These are phyloP conservation scores for Phaeosphaeriaceae sp. DNA, from an alignment of 2,329 filamentous ascomycete genomes.

Conservation along the genomic window DNA sequence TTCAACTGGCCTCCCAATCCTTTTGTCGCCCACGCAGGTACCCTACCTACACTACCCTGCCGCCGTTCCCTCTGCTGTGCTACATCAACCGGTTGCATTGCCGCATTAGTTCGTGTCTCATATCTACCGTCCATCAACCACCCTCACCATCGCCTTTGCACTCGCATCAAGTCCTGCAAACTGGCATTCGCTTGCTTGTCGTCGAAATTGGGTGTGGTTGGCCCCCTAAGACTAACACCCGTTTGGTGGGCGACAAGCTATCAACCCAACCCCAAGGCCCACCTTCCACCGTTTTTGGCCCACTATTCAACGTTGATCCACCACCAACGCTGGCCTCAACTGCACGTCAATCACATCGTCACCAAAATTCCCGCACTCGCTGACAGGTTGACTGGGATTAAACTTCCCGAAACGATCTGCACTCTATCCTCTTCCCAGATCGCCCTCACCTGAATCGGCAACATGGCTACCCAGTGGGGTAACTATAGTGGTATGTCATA, in stretches of 20 bases:
- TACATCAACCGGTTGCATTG: constrained; percentile 24
- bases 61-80: constrained; percentile 23
- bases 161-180: too few relatives aligned
- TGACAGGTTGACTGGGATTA: constrained; percentile 19
- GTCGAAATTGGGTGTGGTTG: constrained; percentile 31
- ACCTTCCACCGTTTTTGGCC: constrained; percentile 15
- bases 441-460: constrained; percentile 11
- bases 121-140: neutral
- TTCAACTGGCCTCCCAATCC: constrained; percentile 5
- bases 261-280: too few relatives aligned
- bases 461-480: constrained; percentile 41
- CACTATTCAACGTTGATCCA: constrained; percentile 14
- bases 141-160: too few relatives aligned
- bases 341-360: constrained; percentile 23
- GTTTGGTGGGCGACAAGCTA: neutral
- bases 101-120: constrained; percentile 7
- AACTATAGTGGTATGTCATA: constrained; percentile 39
- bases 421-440: constrained; percentile 15
- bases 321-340: constrained; percentile 11
- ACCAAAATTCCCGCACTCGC: constrained; percentile 13
- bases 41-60: constrained; percentile 20
- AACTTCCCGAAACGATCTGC: constrained; percentile 31
- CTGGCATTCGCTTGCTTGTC: constrained; percentile 17
- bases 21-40: constrained; percentile 31
- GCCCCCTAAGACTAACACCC: constrained; percentile 8